Conservation (phyloP, 179 eudicot genomes). For the Drosera spatulata region DNA sequence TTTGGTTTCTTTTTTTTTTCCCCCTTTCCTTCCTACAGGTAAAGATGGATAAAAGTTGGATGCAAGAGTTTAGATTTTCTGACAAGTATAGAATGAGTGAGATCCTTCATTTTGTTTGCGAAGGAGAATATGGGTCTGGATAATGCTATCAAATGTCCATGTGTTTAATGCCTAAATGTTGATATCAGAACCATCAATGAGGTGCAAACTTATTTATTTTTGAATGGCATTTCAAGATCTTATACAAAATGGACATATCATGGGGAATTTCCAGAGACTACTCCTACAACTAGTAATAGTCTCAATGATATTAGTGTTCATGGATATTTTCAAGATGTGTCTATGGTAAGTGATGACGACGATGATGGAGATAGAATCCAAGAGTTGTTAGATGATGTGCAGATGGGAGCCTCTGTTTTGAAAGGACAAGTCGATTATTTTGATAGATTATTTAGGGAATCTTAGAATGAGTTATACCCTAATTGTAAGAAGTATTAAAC, state of each 20-base stretch:
- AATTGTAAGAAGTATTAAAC: not conserved
- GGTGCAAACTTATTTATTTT: not conserved
- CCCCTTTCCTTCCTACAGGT: no score
- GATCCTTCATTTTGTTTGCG: not conserved
- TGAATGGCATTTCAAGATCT: not conserved
- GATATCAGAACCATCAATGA: not conserved
- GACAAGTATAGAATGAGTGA: not conserved
- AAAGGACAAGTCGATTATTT: not conserved
- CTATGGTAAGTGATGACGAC: not conserved
- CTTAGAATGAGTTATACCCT: constrained; percentile 1
- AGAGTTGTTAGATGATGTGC: not conserved
- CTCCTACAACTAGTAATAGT: no score
- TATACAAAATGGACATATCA: not conserved
- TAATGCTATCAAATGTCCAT: not conserved
- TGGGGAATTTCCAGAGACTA: not conserved
- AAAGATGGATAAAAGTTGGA: constrained; percentile 1
- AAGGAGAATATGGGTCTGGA: not conserved
- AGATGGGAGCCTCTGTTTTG: not conserved
- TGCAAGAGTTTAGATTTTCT: not conserved
- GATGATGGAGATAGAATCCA: not conserved
- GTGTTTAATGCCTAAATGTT: not conserved
- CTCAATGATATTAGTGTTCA: no score
- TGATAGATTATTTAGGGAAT: not conserved
- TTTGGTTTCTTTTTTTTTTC: no score
- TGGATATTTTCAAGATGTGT: no score